Percentiles rank a stretch among this genome's conserved stretches.
phyloP scores from a whole-genome alignment of 768 basidiomycete genomes.

The Gyrodon lividus region DNA sequence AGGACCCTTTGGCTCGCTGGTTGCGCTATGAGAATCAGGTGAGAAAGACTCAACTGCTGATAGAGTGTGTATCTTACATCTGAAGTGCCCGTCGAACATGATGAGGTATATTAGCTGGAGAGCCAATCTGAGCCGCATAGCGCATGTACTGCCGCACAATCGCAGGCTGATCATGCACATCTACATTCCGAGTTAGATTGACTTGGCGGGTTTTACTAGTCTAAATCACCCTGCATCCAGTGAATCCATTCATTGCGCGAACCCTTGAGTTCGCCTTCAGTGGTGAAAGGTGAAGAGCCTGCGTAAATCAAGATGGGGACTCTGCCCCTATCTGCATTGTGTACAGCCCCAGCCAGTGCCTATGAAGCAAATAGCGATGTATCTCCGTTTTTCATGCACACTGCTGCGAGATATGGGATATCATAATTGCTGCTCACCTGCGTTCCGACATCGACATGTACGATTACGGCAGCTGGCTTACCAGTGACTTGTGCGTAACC shows the following conservation, averaged over 20 bases:
- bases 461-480: slow-evolving; percentile 67
- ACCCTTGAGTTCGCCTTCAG: slow-evolving; percentile 55
- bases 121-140: slow-evolving; percentile 56
- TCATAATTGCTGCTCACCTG: slow-evolving; percentile 39
- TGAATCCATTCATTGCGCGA: slow-evolving; percentile 73
- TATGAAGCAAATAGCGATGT: slow-evolving; percentile 18
- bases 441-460: slow-evolving; percentile 73
- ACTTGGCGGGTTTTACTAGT: not conserved
- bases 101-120: slow-evolving; percentile 50
- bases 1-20: slow-evolving; percentile 69
- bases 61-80: slow-evolving; percentile 41
- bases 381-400: not conserved
- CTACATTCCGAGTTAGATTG: slow-evolving; percentile 31
- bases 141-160: slow-evolving; percentile 80
- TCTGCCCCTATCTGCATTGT: slow-evolving; percentile 64
- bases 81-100: slow-evolving; percentile 59
- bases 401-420: not conserved
- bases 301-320: slow-evolving; percentile 71
- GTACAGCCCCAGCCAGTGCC: slow-evolving; percentile 69
- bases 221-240: slow-evolving; percentile 60
- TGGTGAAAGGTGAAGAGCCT: slow-evolving; percentile 63
- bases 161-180: slow-evolving; percentile 67
- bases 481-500: slow-evolving; percentile 67
- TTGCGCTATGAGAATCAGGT: slow-evolving; percentile 43
- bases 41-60: not conserved